Base-by-base conservation (phyloP, 192 early-diverging fungal species). In the Paraglomus occultum region DNA sequence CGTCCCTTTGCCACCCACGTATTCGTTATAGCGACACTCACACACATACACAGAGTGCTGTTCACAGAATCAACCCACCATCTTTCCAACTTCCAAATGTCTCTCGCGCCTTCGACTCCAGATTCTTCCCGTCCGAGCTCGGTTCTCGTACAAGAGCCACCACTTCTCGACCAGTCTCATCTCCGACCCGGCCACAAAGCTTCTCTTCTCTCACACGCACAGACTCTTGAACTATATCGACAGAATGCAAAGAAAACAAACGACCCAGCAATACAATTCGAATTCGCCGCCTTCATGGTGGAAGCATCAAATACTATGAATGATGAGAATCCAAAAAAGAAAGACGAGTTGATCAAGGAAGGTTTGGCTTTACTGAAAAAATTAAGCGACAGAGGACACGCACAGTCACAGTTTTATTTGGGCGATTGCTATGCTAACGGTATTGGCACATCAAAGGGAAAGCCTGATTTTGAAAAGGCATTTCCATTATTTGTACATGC, bases 391-490 rank as follows among this genome's bases (percentile, higher is more conserved):
- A 71, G 73, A 20, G 87, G 87, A 12, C 84, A 87, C 73, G 77
- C 85, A 10, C 85, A 91, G 59, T 87, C 89, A n/a, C 88, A 90
- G 64, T 83, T 87, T 64, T 82, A 84, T 51, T 77, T 92, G 11
- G 91, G 85, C 18, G 85, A 90, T 45, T 80, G 87, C 45, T 88
- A 84, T 72, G 85, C 87, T 50, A 83, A 81, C 42, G 91, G 88
- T 17, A 74, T 91, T n/a, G 77, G 81, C 42, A 82, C 80, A 47
- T 77, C 81, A 66, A 85, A 86, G 57, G 78, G 83, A 43, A 81
- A 83, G 43, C 81, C 83, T 10, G 91, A 91, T 51, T 87, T 88
- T 63, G 84, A 88, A 14, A 91, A 89, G 63, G 84, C 86, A 8
- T 86, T 89, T 69, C 82, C 87, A 6, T 73, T 87, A 47, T 90